phyloP scores from a whole-genome alignment of 192 early-diverging fungal genomes.

The Umbelopsis sp. region DNA sequence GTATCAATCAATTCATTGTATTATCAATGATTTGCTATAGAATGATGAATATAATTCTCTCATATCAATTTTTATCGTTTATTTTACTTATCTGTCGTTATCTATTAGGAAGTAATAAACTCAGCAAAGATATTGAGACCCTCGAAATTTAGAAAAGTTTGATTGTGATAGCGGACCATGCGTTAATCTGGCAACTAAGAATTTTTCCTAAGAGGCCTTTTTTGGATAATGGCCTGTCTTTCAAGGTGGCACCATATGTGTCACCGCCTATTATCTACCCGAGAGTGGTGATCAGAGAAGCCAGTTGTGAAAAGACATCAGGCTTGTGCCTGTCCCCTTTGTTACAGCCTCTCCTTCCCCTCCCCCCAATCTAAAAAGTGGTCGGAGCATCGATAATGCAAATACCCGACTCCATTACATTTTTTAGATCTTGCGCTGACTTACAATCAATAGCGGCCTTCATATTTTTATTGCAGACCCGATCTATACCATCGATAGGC shows the following conservation, averaged over 20 bases:
- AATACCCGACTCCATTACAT: background rate
- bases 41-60: background rate
- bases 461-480: background rate
- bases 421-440: slow-evolving; percentile 15
- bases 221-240: slow-evolving; percentile 11
- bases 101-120: background rate
- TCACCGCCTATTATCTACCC: too few species aligned
- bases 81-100: background rate
- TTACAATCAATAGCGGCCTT: background rate
- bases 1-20: background rate
- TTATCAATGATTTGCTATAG: background rate
- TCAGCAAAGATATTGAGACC: slow-evolving; percentile 3
- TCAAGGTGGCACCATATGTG: background rate
- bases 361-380: background rate
- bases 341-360: background rate
- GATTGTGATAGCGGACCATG: background rate
- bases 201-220: background rate
- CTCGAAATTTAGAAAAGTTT: background rate
- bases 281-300: too few species aligned
- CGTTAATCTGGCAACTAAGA: background rate
- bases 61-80: background rate
- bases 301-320: too few species aligned
- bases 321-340: too few species aligned
- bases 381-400: background rate
- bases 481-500: slow-evolving; percentile 5